Percentiles rank a stretch among this genome's conserved stretches.
phyloP scores from a whole-genome alignment of 192 early-diverging fungal species.

The Coemansia reversa region DNA sequence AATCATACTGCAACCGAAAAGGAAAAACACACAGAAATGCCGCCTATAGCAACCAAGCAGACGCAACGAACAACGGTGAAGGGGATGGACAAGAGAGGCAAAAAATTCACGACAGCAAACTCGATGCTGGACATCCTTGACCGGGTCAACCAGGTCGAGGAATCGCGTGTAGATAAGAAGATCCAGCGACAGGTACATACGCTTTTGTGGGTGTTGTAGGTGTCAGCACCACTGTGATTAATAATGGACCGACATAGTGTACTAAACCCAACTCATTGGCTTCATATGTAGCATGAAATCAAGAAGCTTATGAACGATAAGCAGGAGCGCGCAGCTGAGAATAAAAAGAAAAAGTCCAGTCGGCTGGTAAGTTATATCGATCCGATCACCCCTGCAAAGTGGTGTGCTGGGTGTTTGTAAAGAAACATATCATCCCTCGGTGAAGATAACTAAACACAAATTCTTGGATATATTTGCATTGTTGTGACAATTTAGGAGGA shows the following conservation, averaged over 20 bases:
- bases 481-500: conserved; percentile 24
- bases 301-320: conserved; percentile 37
- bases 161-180: conserved; percentile 35
- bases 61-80: neutral
- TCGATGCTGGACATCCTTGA: conserved; percentile 42
- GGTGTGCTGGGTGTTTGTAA: neutral
- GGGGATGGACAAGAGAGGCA: conserved; percentile 27
- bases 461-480: neutral
- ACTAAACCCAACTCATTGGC: neutral
- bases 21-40: conserved; percentile 8
- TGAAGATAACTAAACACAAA: neutral
- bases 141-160: conserved; percentile 41
- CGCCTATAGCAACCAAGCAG: neutral
- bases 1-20: neutral
- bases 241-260: neutral
- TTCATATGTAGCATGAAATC: conserved; percentile 22
- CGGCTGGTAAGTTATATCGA: conserved; percentile 20
- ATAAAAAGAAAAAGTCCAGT: conserved; percentile 30
- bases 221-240: neutral
- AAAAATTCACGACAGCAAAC: conserved; percentile 29
- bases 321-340: conserved; percentile 20
- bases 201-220: neutral
- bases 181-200: conserved; percentile 40
- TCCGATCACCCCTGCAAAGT: neutral
- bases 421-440: too few species aligned